Evolutionary conservation across 106 monocot genomes (phyloP), one percentile per base, ranked within the genome.

Genomic region (Posidonia australis): DNA sequence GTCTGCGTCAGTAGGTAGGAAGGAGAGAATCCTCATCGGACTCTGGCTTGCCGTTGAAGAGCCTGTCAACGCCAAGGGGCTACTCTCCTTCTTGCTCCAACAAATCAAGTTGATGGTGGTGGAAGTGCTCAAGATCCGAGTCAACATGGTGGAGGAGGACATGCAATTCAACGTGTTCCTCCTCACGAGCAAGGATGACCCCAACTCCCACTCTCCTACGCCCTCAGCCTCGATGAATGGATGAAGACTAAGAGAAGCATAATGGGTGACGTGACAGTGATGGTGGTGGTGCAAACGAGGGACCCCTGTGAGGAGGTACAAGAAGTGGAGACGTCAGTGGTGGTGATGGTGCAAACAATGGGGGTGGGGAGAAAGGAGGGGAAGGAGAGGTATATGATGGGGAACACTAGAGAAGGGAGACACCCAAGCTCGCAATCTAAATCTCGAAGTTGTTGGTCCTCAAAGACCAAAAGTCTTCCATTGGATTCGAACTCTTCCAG

Each of bases 101-200:
- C 86, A 74, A 74, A 80, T 93, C 21, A 86, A 93, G 62, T 51
- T 72, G 0, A 86, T 93, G 93, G 83, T 81, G 11, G 58, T 93
- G 29, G 77, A 93, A 24, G 85, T 83, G 13, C 77, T 93, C 25
- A 93, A 89, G 68, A 60, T 93, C 31, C 93, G 89, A 65, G 89
- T 81, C 10, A 89, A 70, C 24, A 68, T 86, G 74, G 68, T 79
- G 3, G 86, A 89, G 17, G 93, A 93, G 27, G 81, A 83, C 11
- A 70, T 86, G 12, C 86, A 86, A 0, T 93, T 89, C 61, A 73
- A 93, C 27, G 80, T 86, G 22, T 77, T 89, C 0, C 78, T 84
- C 9, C 63, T 69, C 3, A 22, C 12, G 0, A 55, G 54, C 13
- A 81, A 70, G 48, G 66, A 43, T 28, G 63, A 32, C 18, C 55